phyloP scores from a whole-genome alignment of 768 basidiomycete species.

The Cubamyces lactineus region DNA sequence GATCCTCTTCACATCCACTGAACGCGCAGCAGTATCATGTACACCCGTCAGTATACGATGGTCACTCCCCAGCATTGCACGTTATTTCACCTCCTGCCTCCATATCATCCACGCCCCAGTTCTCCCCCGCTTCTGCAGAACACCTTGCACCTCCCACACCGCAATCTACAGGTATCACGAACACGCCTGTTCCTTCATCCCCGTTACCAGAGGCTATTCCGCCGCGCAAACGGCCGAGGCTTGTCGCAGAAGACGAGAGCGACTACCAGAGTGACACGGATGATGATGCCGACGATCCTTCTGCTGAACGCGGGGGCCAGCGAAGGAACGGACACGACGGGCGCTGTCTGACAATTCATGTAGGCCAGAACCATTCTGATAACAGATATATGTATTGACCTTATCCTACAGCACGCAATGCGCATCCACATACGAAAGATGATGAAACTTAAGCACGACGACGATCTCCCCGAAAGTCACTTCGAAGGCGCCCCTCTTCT shows the following conservation, averaged over 20 bases:
- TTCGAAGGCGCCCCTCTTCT: constrained; percentile 52
- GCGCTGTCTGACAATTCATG: constrained; percentile 70
- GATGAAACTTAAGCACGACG: constrained; percentile 61
- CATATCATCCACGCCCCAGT: not conserved
- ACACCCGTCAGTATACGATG: not conserved
- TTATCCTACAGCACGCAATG: constrained; percentile 61
- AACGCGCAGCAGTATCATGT: not conserved
- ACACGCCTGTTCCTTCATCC: constrained; percentile 37
- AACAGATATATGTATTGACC: constrained; percentile 4
- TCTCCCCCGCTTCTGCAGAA: not conserved
- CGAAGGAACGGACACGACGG: constrained; percentile 65
- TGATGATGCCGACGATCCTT: constrained; percentile 39
- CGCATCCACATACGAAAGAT: constrained; percentile 62
- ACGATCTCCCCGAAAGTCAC: constrained; percentile 64
- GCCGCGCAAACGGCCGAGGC: constrained; percentile 35
- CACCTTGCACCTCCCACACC: constrained; percentile 7
- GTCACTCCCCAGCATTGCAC: not conserved
- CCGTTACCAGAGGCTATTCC: constrained; percentile 35
- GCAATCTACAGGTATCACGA: constrained; percentile 6
- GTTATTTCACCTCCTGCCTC: constrained; percentile 4
- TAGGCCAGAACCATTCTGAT: constrained; percentile 33
- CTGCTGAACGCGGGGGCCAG: constrained; percentile 40
- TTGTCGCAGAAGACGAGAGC: constrained; percentile 40
- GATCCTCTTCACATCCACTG: constrained; percentile 36
- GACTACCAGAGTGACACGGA: constrained; percentile 36